phyloP scores from a whole-genome alignment of 2,329 filamentous ascomycete genomes.

The Cercospora beticola region DNA sequence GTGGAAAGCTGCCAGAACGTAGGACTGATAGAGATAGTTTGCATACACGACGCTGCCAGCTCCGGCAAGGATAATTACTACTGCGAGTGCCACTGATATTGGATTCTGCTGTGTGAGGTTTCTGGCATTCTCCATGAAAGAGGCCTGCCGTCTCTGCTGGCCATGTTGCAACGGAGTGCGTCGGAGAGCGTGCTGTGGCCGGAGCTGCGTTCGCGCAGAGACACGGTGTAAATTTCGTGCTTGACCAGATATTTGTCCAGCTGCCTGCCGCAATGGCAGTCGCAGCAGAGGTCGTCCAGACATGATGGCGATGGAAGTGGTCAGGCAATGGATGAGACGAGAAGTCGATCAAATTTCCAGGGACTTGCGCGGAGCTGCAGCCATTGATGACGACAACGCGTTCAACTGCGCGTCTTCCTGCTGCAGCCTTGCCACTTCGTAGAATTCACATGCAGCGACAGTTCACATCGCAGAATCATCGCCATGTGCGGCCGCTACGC shows the following conservation, averaged over 20 bases:
- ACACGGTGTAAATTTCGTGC: slow-evolving; percentile 24
- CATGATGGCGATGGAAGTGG: slow-evolving; percentile 34
- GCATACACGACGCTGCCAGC: slow-evolving; percentile 45
- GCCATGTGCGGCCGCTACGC: slow-evolving; percentile 69
- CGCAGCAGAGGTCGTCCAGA: slow-evolving; percentile 36
- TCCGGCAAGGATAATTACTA: slow-evolving; percentile 39
- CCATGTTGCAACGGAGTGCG: slow-evolving; percentile 14
- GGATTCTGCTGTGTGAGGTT: slow-evolving; percentile 43
- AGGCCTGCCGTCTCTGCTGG: slow-evolving; percentile 26
- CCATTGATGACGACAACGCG: slow-evolving; percentile 16
- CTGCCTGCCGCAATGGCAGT: slow-evolving; percentile 26
- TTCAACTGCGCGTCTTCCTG: slow-evolving; percentile 5
- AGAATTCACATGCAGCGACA: background rate
- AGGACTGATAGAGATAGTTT: slow-evolving; percentile 49
- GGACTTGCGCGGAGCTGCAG: slow-evolving; percentile 3
- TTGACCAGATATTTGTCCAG: slow-evolving; percentile 10
- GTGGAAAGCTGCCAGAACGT: slow-evolving; percentile 52
- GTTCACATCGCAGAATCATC: background rate
- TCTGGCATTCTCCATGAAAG: slow-evolving; percentile 31
- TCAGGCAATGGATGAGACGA: background rate
- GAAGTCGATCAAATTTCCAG: slow-evolving; percentile 8
- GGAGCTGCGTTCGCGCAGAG: slow-evolving; percentile 10
- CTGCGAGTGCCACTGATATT: slow-evolving; percentile 40
- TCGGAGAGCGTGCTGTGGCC: slow-evolving; percentile 16
- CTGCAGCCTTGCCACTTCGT: background rate